Percentiles rank a stretch among this genome's conserved stretches.
Evolutionary conservation across 805 yeast species (phyloP).

Genomic region (Maudiozyma serrabonitensis): DNA sequence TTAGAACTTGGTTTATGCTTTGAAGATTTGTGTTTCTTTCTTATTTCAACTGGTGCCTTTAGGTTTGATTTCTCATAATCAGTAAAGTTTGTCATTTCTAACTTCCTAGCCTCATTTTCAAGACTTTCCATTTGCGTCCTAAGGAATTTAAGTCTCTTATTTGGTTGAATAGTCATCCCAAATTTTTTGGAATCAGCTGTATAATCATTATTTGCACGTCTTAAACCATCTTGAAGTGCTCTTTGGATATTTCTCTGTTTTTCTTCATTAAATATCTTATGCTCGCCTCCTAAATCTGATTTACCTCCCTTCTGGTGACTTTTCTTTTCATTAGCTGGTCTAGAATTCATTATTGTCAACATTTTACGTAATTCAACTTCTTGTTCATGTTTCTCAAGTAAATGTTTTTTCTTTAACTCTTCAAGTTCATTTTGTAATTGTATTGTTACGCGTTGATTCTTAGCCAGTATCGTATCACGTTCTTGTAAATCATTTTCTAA

Average conservation of each 20-base stretch:
- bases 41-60: slow-evolving; percentile 10
- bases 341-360: slow-evolving; percentile 50
- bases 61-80: slow-evolving; percentile 29
- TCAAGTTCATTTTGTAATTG: slow-evolving; percentile 57
- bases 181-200: slow-evolving; percentile 32
- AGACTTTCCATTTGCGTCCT: slow-evolving; percentile 78
- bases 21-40: slow-evolving; percentile 1
- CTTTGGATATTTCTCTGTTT: slow-evolving; percentile 22
- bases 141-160: slow-evolving; percentile 60
- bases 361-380: slow-evolving; percentile 71
- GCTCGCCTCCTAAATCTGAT: slow-evolving; percentile 1
- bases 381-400: slow-evolving; percentile 63
- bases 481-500: slow-evolving; percentile 60
- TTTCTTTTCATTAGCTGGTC: slow-evolving; percentile 10
- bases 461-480: slow-evolving; percentile 52
- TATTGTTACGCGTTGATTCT: slow-evolving; percentile 55
- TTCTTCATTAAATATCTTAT: slow-evolving; percentile 18
- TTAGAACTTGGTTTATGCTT: slow-evolving; percentile 5
- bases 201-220: slow-evolving; percentile 32
- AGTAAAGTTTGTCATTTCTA: slow-evolving; percentile 78
- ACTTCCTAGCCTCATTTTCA: slow-evolving; percentile 73
- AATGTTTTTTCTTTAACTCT: slow-evolving; percentile 48
- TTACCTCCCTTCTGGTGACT: slow-evolving; percentile 11
- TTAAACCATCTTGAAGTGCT: slow-evolving; percentile 27
- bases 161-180: slow-evolving; percentile 53